Evolutionary conservation across 257 asterid species (phyloP).

Genomic region (Osmanthus fragrans): DNA sequence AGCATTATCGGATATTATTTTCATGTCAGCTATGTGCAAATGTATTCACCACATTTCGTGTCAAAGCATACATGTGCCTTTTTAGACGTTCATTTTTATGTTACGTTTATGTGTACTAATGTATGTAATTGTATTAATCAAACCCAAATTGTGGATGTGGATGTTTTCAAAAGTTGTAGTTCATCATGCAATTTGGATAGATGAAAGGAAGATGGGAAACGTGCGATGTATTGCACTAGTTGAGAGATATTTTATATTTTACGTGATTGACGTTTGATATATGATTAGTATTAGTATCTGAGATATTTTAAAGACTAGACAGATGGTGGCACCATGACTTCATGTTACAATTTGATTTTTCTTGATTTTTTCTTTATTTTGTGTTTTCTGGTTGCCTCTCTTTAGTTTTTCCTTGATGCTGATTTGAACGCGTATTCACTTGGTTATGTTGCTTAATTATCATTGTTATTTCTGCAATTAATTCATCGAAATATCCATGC

Average conservation of each 20-base stretch:
- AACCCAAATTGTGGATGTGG: background rate
- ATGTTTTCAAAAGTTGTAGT: background rate
- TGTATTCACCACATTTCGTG: background rate
- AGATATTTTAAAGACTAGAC: background rate
- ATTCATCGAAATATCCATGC: background rate
- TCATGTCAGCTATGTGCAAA: background rate
- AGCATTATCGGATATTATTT: background rate
- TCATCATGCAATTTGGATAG: background rate
- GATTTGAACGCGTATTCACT: constrained; percentile 1
- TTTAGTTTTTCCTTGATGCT: background rate
- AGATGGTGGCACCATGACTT: background rate
- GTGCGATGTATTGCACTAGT: background rate
- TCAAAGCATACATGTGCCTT: no score
- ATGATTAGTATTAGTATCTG: background rate
- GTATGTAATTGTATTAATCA: background rate
- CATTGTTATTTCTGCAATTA: background rate
- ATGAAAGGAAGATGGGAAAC: background rate
- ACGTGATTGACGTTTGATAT: background rate
- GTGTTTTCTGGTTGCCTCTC: background rate
- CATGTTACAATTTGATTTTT: background rate
- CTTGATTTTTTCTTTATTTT: background rate
- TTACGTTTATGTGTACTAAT: background rate
- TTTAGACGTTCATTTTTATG: background rate
- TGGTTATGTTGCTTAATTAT: background rate
- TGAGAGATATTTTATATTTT: background rate